Evolutionary conservation across 768 basidiomycete species (phyloP).

Genomic region (Rickenella mellea): DNA sequence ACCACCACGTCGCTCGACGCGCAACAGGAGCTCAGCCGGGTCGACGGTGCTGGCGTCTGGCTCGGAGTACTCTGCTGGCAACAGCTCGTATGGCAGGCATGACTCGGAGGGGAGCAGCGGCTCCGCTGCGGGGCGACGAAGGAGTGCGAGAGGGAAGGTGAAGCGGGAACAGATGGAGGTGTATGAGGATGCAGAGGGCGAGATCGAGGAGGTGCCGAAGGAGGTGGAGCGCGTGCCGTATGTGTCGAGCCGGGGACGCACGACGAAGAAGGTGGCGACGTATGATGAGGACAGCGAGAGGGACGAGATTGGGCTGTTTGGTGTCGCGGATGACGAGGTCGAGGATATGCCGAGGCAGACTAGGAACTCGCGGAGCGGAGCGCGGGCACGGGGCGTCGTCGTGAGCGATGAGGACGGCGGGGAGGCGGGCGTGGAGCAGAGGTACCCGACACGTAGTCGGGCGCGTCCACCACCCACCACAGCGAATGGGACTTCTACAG

Average conservation of each 20-base stretch:
- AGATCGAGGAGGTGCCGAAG: neutral
- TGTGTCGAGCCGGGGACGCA: constrained; percentile 26
- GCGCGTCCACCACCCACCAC: constrained; percentile 24
- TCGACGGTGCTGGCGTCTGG: neutral
- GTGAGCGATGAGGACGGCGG: constrained; percentile 37
- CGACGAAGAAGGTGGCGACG: constrained; percentile 25
- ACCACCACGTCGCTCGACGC: neutral
- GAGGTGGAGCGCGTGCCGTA: constrained; percentile 11
- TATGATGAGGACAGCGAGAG: constrained; percentile 41
- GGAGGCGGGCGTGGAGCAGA: constrained; percentile 15
- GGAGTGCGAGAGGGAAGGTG: neutral
- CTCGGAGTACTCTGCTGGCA: neutral
- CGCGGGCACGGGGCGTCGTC: constrained; percentile 16
- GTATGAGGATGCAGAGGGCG: neutral
- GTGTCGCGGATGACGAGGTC: constrained; percentile 23
- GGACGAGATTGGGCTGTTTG: constrained; percentile 25
- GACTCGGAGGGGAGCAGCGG: too few relatives aligned
- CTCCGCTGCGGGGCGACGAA: too few relatives aligned
- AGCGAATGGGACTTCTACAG: constrained; percentile 12
- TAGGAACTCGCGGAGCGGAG: constrained; percentile 18
- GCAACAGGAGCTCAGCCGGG: neutral
- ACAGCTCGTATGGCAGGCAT: neutral
- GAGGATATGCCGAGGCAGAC: constrained; percentile 11
- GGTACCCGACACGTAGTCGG: constrained; percentile 31
- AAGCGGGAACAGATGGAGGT: neutral